These are phyloP conservation scores for Trametes versicolor DNA, from an alignment of 1,284 basidiomycete species.

Conservation along the genomic window DNA sequence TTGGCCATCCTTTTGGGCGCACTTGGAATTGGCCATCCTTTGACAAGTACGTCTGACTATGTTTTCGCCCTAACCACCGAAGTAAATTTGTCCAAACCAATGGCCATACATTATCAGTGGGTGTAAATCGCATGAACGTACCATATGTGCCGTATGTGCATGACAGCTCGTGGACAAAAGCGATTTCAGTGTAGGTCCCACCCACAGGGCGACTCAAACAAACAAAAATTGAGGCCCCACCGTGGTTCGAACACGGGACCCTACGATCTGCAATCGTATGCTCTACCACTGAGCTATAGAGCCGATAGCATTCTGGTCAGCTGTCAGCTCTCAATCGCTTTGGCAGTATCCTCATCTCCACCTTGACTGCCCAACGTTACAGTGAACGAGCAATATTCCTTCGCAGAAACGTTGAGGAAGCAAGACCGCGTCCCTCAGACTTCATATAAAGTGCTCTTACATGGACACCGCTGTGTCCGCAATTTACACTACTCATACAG, in stretches of 20 bases:
- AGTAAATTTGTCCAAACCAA: no score
- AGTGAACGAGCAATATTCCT: not conserved
- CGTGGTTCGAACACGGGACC: slow-evolving; percentile 37
- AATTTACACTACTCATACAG: not conserved
- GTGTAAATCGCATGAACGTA: no score
- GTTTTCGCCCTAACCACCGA: no score
- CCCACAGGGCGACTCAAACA: no score
- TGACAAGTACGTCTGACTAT: no score
- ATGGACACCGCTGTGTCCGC: not conserved
- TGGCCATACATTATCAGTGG: no score
- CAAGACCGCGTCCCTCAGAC: not conserved
- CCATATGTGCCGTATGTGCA: no score
- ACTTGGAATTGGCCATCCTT: no score
- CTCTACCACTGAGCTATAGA: slow-evolving; percentile 38
- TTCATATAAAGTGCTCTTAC: not conserved
- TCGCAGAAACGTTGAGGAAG: not conserved
- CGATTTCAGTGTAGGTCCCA: no score
- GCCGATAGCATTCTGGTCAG: not conserved
- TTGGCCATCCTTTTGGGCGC: no score
- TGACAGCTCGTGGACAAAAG: no score
- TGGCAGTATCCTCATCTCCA: no score
- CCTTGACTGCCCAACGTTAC: not conserved
- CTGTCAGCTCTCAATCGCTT: not conserved
- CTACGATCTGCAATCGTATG: slow-evolving; percentile 37
- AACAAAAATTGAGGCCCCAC: slow-evolving; percentile 28